Evolutionary conservation across 2,329 filamentous ascomycete species (phyloP), one percentile per base, ranked within the genome.

Genomic region (Fusarium buharicum): DNA sequence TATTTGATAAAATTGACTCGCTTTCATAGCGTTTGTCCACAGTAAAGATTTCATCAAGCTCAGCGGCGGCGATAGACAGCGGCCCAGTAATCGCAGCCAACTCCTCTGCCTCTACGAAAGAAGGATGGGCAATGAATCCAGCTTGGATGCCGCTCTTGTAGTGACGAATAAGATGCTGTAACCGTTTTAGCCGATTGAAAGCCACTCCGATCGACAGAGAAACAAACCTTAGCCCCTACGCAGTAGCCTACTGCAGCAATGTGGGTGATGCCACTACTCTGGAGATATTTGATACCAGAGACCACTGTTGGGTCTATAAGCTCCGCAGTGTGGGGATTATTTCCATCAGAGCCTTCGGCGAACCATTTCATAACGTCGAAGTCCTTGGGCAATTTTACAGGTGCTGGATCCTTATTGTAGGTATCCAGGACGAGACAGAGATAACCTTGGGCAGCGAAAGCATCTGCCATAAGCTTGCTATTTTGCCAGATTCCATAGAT

Each of bases 51-150:
- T 59, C n/a, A 71, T 90, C 88, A 18, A 80, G 85, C 78, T 90
- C 86, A 66, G 81, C 82, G 10, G 82, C 87, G 38, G 87, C 81
- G 69, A 93, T 90, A 50, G 87, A 87, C 6, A 92, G 76, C 1
- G 90, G 90, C 0, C 85, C 86, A n/a, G 80, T 79, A 68, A 92
- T 88, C 43, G 81, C 84, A 14, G 78, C 78, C 44, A 92, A 83
- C 75, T 92, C 90, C 3, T 86, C 84, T 58, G 86, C 79, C 6
- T 85, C 81, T 27, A 95, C 85, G 67, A 93, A 93, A 22, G 86
- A 90, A 1, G 92, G 92, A 75, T 95, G 92, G 2, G 91, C 92
- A 16, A 86, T 77, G 76, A 83, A 95, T 34, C 90, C 91, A 49
- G 84, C 90, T 50, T 91, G 82, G 64, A 94, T 82, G 61, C 86